Evolutionary conservation across 2,329 filamentous ascomycete species (phyloP), one percentile per base, ranked within the genome.

Genomic region (Penicillium sp.): DNA sequence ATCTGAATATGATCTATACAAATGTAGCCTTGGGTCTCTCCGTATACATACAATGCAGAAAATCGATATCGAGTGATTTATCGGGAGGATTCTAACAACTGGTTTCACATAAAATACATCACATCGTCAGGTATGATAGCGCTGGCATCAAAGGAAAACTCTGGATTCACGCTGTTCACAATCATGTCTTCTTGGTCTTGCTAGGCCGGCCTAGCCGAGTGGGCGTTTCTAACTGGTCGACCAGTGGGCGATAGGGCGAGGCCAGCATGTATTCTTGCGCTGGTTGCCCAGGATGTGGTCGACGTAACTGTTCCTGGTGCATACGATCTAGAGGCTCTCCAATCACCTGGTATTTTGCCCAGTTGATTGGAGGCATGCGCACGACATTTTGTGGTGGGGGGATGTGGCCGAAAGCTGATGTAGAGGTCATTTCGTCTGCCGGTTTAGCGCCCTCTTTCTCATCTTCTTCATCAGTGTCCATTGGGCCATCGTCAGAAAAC

Each of bases 301-400:
- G 77, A 33, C 72, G 68, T 36, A 82, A 69, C 67, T 96, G 89
- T 58, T 94, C 86, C 35, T 81, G 78, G 62, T 96, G 90, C 48
- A 96, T 73, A 61, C 82, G 86, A 64, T 96, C 88, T 23, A 96
- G 74, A 1, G 87, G 80, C 44, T 87, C 84, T 33, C 88, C 90
- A 3, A 93, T 81, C n/a, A 96, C 76, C 54, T 87, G 87, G 64
- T 97, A 97, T 60, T 95, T 90, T 9, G 83, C 80, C 91, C 91
- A 97, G 70, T 96, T 95, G 58, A 97, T 83, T 7, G 87, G 85
- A 7, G 91, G 91, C 69, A 84, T 88, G 27, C 90, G 82, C 17
- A 94, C 83, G 1, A 97, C 73, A 53, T 86, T 86, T 64, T 96
- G 91, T 5, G 86, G 81, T 10, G 77, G 77, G 0, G 90, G 90